A percentile compares a stretch with the other conserved stretches of the same genome.
Evolutionary conservation across 805 yeast genomes (phyloP).

Genomic region (Candida gorgasii): DNA sequence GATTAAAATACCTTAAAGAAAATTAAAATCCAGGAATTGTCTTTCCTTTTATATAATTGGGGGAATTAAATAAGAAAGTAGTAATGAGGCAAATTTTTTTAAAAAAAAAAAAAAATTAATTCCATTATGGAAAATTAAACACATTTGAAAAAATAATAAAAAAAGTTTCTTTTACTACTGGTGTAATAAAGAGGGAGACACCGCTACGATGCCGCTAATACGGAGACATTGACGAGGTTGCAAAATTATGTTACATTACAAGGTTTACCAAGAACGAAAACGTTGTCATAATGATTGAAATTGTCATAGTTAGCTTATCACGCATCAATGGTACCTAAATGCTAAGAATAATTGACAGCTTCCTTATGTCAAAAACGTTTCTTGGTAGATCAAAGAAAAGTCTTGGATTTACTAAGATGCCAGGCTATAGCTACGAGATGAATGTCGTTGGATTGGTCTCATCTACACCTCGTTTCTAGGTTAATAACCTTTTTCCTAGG

Average conservation of each 20-base stretch:
- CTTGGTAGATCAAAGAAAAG: neutral
- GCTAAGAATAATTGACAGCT: neutral
- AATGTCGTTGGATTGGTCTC: neutral
- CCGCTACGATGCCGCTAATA: neutral
- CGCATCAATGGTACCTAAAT: no score
- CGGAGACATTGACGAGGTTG: neutral
- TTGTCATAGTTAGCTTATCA: no score
- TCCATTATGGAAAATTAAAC: conserved; percentile 6
- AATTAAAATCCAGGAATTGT: neutral
- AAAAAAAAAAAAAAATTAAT: conserved; percentile 4
- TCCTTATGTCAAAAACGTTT: neutral
- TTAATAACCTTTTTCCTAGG: no score
- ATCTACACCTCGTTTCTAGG: conserved; percentile 6
- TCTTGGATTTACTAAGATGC: conserved; percentile 1
- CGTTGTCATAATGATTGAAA: no score
- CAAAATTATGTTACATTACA: neutral
- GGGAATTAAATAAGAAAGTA: neutral
- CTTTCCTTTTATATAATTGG: conserved; percentile 8
- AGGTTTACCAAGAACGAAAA: neutral
- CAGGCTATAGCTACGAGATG: no score
- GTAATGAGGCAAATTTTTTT: neutral
- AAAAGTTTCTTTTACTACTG: conserved; percentile 3
- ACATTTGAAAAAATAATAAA: neutral
- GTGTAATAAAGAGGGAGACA: neutral
- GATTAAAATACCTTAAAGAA: neutral